phyloP scores from a whole-genome alignment of 2,329 filamentous ascomycete species.

The Xylariales sp. region DNA sequence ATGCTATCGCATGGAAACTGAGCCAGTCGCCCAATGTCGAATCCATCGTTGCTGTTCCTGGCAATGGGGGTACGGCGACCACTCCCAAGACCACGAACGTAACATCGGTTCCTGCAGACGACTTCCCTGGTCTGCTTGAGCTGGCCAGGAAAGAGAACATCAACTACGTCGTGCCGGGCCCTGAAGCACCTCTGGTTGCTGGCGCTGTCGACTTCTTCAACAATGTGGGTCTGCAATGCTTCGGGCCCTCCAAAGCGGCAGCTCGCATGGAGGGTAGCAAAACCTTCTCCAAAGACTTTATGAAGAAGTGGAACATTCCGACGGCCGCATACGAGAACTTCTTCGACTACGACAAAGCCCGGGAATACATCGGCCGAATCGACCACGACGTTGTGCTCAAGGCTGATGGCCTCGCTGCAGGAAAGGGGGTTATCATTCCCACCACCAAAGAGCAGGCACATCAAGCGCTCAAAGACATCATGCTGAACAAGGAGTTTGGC shows the following conservation, averaged over 20 bases:
- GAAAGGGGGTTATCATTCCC: slow-evolving; percentile 93
- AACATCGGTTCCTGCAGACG: slow-evolving; percentile 61
- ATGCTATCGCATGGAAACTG: slow-evolving; percentile 92
- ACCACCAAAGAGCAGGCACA: slow-evolving; percentile 77
- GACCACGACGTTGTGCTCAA: slow-evolving; percentile 84
- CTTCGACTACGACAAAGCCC: slow-evolving; percentile 66
- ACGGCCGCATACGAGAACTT: slow-evolving; percentile 93
- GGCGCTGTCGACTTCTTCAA: slow-evolving; percentile 80
- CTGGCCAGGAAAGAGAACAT: slow-evolving; percentile 70
- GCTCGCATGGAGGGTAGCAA: slow-evolving; percentile 94
- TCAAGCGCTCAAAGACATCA: slow-evolving; percentile 78
- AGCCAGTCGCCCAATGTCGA: slow-evolving; percentile 75
- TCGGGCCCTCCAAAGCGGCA: slow-evolving; percentile 80
- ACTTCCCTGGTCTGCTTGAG: slow-evolving; percentile 72
- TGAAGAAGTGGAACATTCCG: slow-evolving; percentile 84
- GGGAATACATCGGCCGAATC: slow-evolving; percentile 67
- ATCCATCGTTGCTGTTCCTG: slow-evolving; percentile 66
- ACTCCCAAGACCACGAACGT: slow-evolving; percentile 71
- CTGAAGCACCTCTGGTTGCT: slow-evolving; percentile 88
- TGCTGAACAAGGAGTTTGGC: slow-evolving; percentile 84
- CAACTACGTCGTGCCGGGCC: slow-evolving; percentile 83
- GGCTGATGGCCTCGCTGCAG: slow-evolving; percentile 84
- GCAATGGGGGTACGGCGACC: slow-evolving; percentile 80
- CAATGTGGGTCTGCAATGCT: slow-evolving; percentile 66
- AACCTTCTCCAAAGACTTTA: slow-evolving; percentile 96